Evolutionary conservation across 352 stramenopile species (phyloP).

Genomic region (Blastocystis sp.): DNA sequence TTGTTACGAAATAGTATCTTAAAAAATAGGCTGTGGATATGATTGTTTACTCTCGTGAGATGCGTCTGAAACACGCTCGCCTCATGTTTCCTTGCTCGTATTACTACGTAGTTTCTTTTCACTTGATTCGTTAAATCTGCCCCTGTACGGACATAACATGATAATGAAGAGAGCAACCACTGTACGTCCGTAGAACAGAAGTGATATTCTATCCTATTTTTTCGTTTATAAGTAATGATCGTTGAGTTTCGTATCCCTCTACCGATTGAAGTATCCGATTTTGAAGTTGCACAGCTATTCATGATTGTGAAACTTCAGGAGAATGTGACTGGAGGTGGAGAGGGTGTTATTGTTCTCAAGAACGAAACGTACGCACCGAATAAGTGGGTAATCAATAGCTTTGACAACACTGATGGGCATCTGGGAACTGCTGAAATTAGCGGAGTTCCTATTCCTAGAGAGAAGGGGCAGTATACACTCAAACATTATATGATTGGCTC

Average conservation of each 20-base stretch:
- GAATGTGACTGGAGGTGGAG: conserved; percentile 37
- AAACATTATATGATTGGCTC: conserved; percentile 54
- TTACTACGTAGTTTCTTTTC: no score
- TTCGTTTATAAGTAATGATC: conserved; percentile 1
- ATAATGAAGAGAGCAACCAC: background rate
- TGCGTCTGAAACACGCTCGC: no score
- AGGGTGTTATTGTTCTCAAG: conserved; percentile 48
- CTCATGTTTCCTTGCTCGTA: no score
- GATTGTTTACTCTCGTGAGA: no score
- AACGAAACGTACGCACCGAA: conserved; percentile 5
- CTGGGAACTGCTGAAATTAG: conserved; percentile 35
- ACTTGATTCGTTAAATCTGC: no score
- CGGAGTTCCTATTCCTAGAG: background rate
- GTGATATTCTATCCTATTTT: background rate
- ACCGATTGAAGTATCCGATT: conserved; percentile 36
- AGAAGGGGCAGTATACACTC: conserved; percentile 48
- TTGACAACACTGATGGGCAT: conserved; percentile 55
- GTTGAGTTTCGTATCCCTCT: conserved; percentile 55
- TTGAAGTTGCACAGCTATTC: conserved; percentile 50
- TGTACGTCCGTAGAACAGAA: background rate
- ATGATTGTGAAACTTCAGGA: conserved; percentile 47
- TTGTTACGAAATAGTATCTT: no score
- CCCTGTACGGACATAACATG: no score
- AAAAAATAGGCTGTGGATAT: no score
- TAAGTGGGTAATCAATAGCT: background rate